Evolutionary conservation across 2,329 filamentous ascomycete genomes (phyloP).

Genomic region (Colletotrichum trifolii): DNA sequence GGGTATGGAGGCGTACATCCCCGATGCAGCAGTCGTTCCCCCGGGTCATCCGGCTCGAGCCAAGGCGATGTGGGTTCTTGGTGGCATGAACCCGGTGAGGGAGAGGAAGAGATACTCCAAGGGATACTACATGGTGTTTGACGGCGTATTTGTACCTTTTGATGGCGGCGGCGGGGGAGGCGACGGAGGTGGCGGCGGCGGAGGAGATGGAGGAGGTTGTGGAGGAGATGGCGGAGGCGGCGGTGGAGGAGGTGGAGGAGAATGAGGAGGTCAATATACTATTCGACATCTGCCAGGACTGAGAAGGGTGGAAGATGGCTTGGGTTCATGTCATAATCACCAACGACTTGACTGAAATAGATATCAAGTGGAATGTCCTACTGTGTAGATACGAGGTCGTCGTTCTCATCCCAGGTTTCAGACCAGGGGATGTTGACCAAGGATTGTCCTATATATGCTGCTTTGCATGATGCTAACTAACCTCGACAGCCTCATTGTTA

Average conservation of each 20-base stretch:
- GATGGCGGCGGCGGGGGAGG: slow-evolving; percentile 9
- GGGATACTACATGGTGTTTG: slow-evolving; percentile 18
- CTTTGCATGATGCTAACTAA: too few species aligned
- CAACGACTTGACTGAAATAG: not conserved
- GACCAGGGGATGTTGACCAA: slow-evolving; percentile 12
- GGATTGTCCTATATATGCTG: too few species aligned
- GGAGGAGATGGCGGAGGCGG: slow-evolving; percentile 24
- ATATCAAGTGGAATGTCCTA: not conserved
- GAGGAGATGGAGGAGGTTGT: slow-evolving; percentile 3
- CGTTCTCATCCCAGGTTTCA: not conserved
- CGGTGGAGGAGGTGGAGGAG: slow-evolving; percentile 20
- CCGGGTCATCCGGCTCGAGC: slow-evolving; percentile 14
- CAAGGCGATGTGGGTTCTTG: slow-evolving; percentile 9
- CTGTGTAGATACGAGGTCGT: too few species aligned
- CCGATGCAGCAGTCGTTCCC: slow-evolving; percentile 20
- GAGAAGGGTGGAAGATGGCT: too few species aligned
- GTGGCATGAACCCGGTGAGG: slow-evolving; percentile 18
- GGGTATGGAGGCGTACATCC: slow-evolving; percentile 16
- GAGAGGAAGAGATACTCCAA: not conserved
- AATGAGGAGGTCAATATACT: not conserved
- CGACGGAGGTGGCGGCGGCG: slow-evolving; percentile 10
- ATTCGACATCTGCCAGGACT: accelerated
- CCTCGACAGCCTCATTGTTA: slow-evolving; percentile 34
- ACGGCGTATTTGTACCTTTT: slow-evolving; percentile 9
- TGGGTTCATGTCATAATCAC: not conserved